Evolutionary conservation across 2,329 filamentous ascomycete genomes (phyloP), one percentile per base, ranked within the genome.

Genomic region (Camptophora hylomeconis): DNA sequence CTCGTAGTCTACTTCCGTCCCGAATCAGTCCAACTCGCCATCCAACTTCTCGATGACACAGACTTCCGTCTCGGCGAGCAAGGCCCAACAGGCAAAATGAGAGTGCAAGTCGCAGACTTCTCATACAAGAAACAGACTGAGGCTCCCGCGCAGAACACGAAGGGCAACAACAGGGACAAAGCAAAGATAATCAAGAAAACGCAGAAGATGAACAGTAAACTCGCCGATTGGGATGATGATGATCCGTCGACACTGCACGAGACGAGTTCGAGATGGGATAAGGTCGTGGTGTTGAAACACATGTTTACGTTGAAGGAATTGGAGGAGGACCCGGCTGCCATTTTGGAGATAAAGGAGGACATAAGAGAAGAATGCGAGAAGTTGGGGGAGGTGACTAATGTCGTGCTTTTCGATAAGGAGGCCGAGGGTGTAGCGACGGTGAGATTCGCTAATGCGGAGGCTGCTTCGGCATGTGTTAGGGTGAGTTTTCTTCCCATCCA

Each of bases 171-270:
- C 36, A 72, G 72, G 38, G 82, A 92, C 39, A 81, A 87, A 54
- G 75, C 80, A 52, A 92, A 92, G 59, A 80, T 92, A 35, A 92
- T 92, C 50, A 79, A 75, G 54, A 86, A 86, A 55, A 87, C 82
- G 0, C 80, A 93, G 52, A 89, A 87, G 51, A 65, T 95, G 45
- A 82, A 31, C 46, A 87, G 83, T 26, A 86, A 87, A 57, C 71
- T 95, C 18, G 80, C 84, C 3, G 86, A 95, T 53, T 98, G 89
- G 89, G 80, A 83, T 47, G 87, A 94, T 47, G 86, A 95, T 50
- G 78, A 87, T 31, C 69, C 77, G 15, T 69, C 63, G 1, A 54
- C 62, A 14, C 46, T 72, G 14, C 64, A 67, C n/a, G 64, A 72
- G 22, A 67, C 63, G 6, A 65, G 54, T 38, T 64, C 62, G 9